phyloP scores from a whole-genome alignment of 345 rosid species.

The Syzygium grande region DNA sequence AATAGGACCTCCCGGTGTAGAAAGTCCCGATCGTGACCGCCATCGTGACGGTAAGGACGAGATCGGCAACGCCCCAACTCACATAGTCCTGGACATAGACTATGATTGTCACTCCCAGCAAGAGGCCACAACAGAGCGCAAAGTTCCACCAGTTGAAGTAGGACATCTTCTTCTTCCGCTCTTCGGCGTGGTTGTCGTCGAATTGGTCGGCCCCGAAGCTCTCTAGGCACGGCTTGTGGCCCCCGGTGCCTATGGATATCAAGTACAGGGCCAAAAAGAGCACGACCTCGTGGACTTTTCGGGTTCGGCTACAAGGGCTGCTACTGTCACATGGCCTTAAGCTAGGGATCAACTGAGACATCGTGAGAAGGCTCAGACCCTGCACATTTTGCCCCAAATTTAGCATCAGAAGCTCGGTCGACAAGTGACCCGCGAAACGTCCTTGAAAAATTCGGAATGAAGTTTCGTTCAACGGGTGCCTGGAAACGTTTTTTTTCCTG shows the following conservation, averaged over 20 bases:
- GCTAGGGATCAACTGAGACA: constrained; percentile 28
- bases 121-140: constrained; percentile 24
- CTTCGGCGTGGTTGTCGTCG: constrained; percentile 30
- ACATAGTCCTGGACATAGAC: constrained; percentile 28
- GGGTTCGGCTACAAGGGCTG: constrained; percentile 10
- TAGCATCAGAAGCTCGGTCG: background rate
- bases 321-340: constrained; percentile 13
- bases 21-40: constrained; percentile 9
- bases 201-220: constrained; percentile 56
- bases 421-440: background rate
- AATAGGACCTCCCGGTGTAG: constrained; percentile 14
- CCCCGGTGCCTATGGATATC: constrained; percentile 36
- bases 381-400: background rate
- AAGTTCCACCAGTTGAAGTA: constrained; percentile 51
- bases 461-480: background rate
- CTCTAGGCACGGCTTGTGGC: constrained; percentile 38
- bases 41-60: constrained; percentile 25
- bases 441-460: background rate
- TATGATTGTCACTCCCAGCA: constrained; percentile 28
- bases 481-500: background rate
- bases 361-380: constrained; percentile 35
- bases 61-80: constrained; percentile 22
- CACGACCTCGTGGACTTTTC: constrained; percentile 28
- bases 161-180: constrained; percentile 41
- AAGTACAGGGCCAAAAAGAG: constrained; percentile 38